Evolutionary conservation across 352 stramenopile species (phyloP).

Genomic region (Globisporangium abappressorium): DNA sequence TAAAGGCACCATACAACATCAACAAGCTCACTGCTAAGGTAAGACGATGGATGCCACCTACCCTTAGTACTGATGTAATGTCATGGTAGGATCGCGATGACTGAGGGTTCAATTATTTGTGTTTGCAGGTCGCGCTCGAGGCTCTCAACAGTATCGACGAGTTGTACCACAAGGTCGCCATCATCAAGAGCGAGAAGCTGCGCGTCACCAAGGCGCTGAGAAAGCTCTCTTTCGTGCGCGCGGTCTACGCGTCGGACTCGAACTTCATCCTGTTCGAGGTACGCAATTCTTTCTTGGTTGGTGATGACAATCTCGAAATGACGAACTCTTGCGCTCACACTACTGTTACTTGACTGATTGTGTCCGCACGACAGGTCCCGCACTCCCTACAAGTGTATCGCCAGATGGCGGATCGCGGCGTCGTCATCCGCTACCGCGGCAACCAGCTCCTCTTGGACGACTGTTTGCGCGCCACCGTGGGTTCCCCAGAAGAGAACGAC

Average conservation of each 20-base stretch:
- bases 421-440: constrained; percentile 96
- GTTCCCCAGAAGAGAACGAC: constrained; percentile 92
- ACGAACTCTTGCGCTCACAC: neutral
- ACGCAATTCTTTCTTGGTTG: neutral
- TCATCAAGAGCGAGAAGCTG: constrained; percentile 83
- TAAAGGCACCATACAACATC: constrained; percentile 99
- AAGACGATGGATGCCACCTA: neutral
- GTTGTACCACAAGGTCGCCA: constrained; percentile 55
- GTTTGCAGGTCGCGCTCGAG: constrained; percentile 49
- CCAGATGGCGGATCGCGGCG: constrained; percentile 88
- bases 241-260: constrained; percentile 93
- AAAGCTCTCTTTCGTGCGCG: constrained; percentile 89
- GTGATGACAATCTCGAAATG: neutral
- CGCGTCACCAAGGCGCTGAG: constrained; percentile 82
- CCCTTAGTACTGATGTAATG: neutral
- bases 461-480: constrained; percentile 95
- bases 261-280: constrained; percentile 98
- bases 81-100: neutral
- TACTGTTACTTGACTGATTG: neutral
- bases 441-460: constrained; percentile 95
- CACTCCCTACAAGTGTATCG: constrained; percentile 94
- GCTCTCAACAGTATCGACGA: constrained; percentile 56
- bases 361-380: constrained; percentile 46
- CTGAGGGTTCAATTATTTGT: neutral
- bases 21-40: constrained; percentile 94